Evolutionary conservation across 2,329 filamentous ascomycete genomes (phyloP), one percentile per base, ranked within the genome.

Genomic region (Daldinia eschscholtzii): DNA sequence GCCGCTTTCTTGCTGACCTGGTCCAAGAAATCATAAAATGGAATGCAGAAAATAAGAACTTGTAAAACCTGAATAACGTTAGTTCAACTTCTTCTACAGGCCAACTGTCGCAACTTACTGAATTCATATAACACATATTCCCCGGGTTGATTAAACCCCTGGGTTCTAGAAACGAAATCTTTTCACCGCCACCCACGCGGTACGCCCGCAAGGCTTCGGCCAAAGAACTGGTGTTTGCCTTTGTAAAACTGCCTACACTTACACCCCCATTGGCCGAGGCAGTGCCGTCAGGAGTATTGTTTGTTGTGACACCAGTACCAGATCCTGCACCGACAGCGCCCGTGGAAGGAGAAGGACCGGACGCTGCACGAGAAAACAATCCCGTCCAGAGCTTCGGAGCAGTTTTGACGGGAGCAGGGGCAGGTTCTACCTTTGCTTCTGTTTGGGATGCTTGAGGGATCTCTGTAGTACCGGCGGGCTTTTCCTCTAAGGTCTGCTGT

Each of bases 121-220:
- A 98, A 84, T 98, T 99, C 96, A 99, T 98, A 82, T 99, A 99
- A 82, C 96, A 99, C 93, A 98, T 97, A 79, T 99, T 98, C 57
- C 96, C 96, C 44, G 95, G 97, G 81, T 99, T 99, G 73, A 97
- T 92, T 77, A 99, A 87, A 56, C 96, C 96, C 73, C 95, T 89
- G 57, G 96, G 96, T 81, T 98, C 93, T 57, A 99, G 86, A 77
- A 98, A 98, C 18, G 92, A 85, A 72, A 95, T 84, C 75, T 91
- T 93, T 35, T 87, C 83, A 41, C 86, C 85, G 41, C 85, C 84
- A 64, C 88, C 86, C 26, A 94, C 89, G 60, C 87, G 88, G 79
- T 94, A 96, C 30, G 88, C 87, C 57, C 87, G 87, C 59, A 99
- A 85, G 39, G 93, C 92, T 73, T 98, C 93, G 3, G 76, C 77